phyloP scores from a whole-genome alignment of 2,329 filamentous ascomycete species.

The Claviceps purpurea region DNA sequence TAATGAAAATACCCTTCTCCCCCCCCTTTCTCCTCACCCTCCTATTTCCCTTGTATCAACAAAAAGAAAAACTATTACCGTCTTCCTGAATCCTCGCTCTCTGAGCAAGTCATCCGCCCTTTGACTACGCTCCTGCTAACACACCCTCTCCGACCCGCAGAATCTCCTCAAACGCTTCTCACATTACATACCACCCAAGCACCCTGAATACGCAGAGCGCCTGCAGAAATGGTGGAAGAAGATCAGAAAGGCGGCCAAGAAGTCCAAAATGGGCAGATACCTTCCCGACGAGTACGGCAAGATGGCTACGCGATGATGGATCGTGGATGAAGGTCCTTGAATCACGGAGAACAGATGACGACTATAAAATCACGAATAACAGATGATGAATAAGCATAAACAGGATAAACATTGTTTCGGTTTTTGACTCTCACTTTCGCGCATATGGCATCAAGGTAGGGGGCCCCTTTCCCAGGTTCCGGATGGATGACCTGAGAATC shows the following conservation, averaged over 20 bases:
- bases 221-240: slow-evolving; percentile 22
- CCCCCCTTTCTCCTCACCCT: not conserved
- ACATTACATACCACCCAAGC: slow-evolving; percentile 13
- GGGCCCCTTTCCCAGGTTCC: too few relatives aligned
- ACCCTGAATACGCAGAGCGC: slow-evolving; percentile 17
- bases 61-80: too few relatives aligned
- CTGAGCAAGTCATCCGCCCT: not conserved
- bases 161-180: slow-evolving; percentile 19
- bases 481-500: too few relatives aligned
- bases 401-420: too few relatives aligned
- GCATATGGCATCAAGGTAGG: too few relatives aligned
- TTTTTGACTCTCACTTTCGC: not conserved
- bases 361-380: not conserved
- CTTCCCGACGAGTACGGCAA: slow-evolving; percentile 19
- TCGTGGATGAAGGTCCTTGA: too few relatives aligned
- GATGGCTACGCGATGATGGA: slow-evolving; percentile 15
- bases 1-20: not conserved
- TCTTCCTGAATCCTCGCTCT: too few relatives aligned
- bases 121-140: not conserved
- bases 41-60: not conserved
- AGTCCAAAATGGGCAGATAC: slow-evolving; percentile 21
- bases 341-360: not conserved
- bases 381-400: slow-evolving; percentile 1
- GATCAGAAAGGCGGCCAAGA: slow-evolving; percentile 20
- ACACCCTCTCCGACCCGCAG: slow-evolving; percentile 6